These are phyloP conservation scores for Stellera chamaejasme DNA, from an alignment of 345 rosid species.

Conservation along the genomic window DNA sequence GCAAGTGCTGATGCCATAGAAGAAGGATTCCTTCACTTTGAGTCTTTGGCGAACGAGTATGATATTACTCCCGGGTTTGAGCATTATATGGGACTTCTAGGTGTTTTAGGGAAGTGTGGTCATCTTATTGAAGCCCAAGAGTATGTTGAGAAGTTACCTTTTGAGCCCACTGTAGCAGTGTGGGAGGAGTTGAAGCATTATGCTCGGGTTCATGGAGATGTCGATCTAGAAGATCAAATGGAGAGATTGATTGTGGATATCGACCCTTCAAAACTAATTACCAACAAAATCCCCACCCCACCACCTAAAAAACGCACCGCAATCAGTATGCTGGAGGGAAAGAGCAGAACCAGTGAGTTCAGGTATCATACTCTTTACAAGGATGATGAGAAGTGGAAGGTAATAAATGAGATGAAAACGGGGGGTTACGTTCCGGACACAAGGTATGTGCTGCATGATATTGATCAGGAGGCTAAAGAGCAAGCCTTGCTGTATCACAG, in stretches of 20 bases:
- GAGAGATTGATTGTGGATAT: conserved; percentile 52
- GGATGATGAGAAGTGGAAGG: conserved; percentile 59
- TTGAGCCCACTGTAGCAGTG: conserved; percentile 44
- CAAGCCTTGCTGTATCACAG: conserved; percentile 75
- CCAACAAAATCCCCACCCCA: conserved; percentile 44
- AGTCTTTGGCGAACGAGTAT: conserved; percentile 44
- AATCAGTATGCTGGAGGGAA: conserved; percentile 59
- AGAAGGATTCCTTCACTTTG: conserved; percentile 64
- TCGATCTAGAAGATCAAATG: conserved; percentile 55
- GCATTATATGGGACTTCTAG: conserved; percentile 54
- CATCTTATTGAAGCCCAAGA: conserved; percentile 50
- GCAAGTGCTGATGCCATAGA: conserved; percentile 55
- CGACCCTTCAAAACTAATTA: conserved; percentile 46
- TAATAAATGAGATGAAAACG: conserved; percentile 34
- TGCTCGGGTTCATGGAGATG: conserved; percentile 55
- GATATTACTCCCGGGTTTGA: conserved; percentile 36
- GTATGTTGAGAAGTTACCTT: conserved; percentile 47
- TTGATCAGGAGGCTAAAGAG: conserved; percentile 80
- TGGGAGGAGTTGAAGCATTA: conserved; percentile 54
- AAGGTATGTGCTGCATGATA: conserved; percentile 62
- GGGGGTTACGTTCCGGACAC: conserved; percentile 62
- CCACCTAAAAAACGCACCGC: conserved; percentile 44
- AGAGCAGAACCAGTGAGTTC: conserved; percentile 48
- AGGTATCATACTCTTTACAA: conserved; percentile 52
- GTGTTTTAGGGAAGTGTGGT: conserved; percentile 62